Evolutionary conservation across 176 grass and related monocot species (phyloP).

Genomic region (Calamus simplicifolius): DNA sequence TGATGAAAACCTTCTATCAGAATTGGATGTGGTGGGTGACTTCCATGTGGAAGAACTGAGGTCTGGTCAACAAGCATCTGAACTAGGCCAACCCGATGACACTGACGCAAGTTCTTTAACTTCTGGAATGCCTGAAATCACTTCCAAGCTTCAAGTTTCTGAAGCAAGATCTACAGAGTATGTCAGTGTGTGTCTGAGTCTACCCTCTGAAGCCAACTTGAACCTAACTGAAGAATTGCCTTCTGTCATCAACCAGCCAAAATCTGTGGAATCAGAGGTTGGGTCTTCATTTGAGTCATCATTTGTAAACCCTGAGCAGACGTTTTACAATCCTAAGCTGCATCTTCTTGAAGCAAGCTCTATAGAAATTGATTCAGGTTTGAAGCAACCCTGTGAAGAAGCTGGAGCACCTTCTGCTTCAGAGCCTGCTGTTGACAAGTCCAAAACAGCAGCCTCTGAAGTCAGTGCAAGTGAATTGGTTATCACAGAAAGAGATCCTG

Average conservation of each 20-base stretch:
- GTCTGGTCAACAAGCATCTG: conserved; percentile 22
- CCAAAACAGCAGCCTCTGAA: conserved; percentile 16
- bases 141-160: too few relatives aligned
- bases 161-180: too few relatives aligned
- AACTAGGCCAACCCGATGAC: conserved; percentile 19
- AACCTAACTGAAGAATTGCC: conserved; percentile 19
- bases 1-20: conserved; percentile 68
- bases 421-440: conserved; percentile 16
- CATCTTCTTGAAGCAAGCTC: conserved; percentile 11
- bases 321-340: conserved; percentile 15
- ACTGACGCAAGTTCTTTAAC: conserved; percentile 13
- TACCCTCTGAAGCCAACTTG: conserved; percentile 14
- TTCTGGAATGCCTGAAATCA: conserved; percentile 5
- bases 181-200: conserved; percentile 15
- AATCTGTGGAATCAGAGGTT: conserved; percentile 23
- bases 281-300: conserved; percentile 26
- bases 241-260: conserved; percentile 15
- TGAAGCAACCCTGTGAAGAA: conserved; percentile 34
- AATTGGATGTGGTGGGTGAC: conserved; percentile 60
- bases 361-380: conserved; percentile 22
- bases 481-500: conserved; percentile 1
- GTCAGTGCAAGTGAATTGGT: not conserved
- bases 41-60: conserved; percentile 46
- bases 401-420: conserved; percentile 32
- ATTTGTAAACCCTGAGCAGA: conserved; percentile 37